phyloP scores from a whole-genome alignment of 257 asterid species.

The Ballota nigra region DNA sequence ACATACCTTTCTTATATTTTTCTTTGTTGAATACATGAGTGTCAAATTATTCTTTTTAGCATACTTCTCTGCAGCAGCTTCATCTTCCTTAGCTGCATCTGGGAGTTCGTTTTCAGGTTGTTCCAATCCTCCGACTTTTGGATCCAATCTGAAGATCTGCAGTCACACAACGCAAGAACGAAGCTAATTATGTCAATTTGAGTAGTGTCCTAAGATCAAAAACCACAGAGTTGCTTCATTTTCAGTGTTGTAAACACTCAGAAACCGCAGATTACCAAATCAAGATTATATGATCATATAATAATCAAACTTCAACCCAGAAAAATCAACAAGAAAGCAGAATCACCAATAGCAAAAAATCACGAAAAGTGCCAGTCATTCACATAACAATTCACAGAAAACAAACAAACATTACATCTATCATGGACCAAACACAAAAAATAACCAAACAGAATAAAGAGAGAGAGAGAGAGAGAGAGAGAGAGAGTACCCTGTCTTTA shows the following conservation, averaged over 20 bases:
- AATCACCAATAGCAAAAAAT: not conserved
- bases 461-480: not conserved
- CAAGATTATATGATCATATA: not conserved
- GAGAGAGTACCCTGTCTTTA: conserved; percentile 40
- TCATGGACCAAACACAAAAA: not conserved
- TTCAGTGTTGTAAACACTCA: not conserved
- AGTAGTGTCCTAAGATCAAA: not conserved
- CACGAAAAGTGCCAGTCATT: not conserved
- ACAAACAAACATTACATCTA: not conserved
- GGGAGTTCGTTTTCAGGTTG: conserved; percentile 30
- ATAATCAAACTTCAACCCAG: not conserved
- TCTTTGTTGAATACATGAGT: conserved; percentile 42
- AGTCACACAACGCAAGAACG: conserved; percentile 7
- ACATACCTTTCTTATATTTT: conserved; percentile 45
- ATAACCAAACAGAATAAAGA: no score
- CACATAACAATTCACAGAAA: not conserved
- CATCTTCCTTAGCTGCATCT: conserved; percentile 37
- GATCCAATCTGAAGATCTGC: conserved; percentile 78
- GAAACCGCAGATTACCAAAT: not conserved
- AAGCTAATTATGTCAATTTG: not conserved
- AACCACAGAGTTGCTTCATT: not conserved
- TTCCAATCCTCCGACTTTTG: conserved; percentile 44
- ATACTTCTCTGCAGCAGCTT: conserved; percentile 42
- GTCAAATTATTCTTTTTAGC: conserved; percentile 24
- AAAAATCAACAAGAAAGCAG: not conserved